phyloP scores from a whole-genome alignment of 768 basidiomycete species.

The Rhodotorula graminis region DNA sequence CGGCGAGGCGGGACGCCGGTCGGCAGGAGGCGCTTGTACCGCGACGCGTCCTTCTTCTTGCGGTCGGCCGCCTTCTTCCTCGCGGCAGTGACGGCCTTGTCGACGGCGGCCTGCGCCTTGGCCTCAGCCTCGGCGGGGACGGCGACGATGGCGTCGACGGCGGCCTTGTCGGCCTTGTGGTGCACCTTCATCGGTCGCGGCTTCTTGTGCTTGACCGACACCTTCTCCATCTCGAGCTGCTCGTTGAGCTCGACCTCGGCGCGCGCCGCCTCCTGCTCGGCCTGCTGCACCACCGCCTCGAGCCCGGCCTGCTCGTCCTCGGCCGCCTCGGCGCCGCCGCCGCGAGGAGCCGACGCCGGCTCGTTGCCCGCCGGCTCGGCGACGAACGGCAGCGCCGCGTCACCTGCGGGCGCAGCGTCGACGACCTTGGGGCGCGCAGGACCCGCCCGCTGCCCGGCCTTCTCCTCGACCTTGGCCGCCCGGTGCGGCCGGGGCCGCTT shows the following conservation, averaged over 20 bases:
- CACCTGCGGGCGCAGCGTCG: background rate
- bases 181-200: background rate
- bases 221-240: background rate
- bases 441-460: too few species aligned
- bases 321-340: background rate
- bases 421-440: background rate
- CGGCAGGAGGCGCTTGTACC: conserved; percentile 29
- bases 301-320: conserved; percentile 19
- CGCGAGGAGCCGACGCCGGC: too few species aligned
- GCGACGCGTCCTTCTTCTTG: conserved; percentile 24
- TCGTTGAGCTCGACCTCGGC: background rate
- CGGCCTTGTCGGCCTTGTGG: background rate
- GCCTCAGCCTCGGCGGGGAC: background rate
- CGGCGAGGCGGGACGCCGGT: conserved; percentile 7
- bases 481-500: background rate
- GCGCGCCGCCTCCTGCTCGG: background rate
- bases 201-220: background rate
- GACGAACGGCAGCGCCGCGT: background rate
- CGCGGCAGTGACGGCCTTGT: background rate
- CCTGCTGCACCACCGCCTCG: conserved; percentile 6
- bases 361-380: background rate
- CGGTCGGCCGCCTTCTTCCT: background rate
- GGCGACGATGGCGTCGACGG: background rate
- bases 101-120: background rate
- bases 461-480: background rate